Conservation (phyloP, 345 rosid species). For the Sisymbrium altissimum region DNA sequence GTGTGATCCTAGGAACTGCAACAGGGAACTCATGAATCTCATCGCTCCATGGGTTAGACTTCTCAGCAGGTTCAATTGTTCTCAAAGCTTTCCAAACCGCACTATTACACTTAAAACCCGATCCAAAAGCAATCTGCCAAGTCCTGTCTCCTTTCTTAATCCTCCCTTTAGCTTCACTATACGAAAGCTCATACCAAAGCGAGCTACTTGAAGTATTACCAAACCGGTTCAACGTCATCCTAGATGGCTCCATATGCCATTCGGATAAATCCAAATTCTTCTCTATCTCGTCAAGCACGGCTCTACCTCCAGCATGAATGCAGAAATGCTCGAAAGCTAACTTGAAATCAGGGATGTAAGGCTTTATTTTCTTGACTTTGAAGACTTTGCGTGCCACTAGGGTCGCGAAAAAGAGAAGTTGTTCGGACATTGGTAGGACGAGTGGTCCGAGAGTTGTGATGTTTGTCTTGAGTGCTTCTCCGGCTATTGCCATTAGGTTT, state of each 20-base stretch:
- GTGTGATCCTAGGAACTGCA: constrained; percentile 53
- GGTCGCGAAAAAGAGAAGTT: constrained; percentile 64
- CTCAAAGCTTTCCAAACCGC: constrained; percentile 82
- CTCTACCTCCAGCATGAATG: constrained; percentile 88
- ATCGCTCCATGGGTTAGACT: constrained; percentile 70
- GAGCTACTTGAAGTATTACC: constrained; percentile 96
- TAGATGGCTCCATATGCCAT: constrained; percentile 95
- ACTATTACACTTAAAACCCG: constrained; percentile 95
- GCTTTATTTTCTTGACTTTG: constrained; percentile 60
- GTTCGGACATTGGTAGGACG: constrained; percentile 91
- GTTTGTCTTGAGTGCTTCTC: constrained; percentile 89
- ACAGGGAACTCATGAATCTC: constrained; percentile 82
- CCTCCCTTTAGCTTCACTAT: constrained; percentile 82
- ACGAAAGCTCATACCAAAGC: constrained; percentile 85
- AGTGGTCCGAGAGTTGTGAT: constrained; percentile 89
- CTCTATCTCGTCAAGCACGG: constrained; percentile 84
- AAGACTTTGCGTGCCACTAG: constrained; percentile 66
- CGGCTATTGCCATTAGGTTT: constrained; percentile 91
- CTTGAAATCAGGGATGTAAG: constrained; percentile 83
- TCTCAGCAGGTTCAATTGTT: constrained; percentile 64
- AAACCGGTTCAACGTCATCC: constrained; percentile 83
- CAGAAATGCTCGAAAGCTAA: constrained; percentile 89
- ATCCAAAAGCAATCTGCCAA: constrained; percentile 95
- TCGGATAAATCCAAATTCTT: constrained; percentile 69
- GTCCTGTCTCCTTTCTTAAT: constrained; percentile 76